Evolutionary conservation across 1,139 yeast species (phyloP).

Genomic region (Yamadazyma membranifaciens): DNA sequence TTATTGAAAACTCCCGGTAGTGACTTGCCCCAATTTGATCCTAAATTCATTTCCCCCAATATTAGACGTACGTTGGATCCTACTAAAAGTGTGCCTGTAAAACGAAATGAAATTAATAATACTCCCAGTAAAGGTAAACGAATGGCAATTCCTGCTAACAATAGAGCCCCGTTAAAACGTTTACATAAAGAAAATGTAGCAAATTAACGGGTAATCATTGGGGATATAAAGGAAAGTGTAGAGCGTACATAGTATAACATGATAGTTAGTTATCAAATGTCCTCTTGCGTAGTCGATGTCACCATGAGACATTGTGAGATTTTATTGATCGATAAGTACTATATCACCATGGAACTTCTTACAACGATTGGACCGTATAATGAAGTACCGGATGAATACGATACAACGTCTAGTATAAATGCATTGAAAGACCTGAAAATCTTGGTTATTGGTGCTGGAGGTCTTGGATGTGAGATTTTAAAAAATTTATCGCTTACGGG

Average conservation of each 20-base stretch:
- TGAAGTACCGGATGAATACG: slow-evolving; percentile 40
- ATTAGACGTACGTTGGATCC: slow-evolving; percentile 58
- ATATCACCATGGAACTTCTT: slow-evolving; percentile 25
- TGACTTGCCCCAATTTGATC: slow-evolving; percentile 43
- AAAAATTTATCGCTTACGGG: slow-evolving; percentile 82
- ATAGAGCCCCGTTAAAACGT: slow-evolving; percentile 19
- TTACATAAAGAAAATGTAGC: slow-evolving; percentile 6
- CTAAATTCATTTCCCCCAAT: slow-evolving; percentile 50
- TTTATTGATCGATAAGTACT: no score
- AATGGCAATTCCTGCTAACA: slow-evolving; percentile 36
- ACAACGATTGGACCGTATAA: slow-evolving; percentile 39
- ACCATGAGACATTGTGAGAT: no score
- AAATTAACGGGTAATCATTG: background rate
- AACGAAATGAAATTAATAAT: slow-evolving; percentile 30
- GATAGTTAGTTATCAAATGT: background rate
- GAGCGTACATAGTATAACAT: background rate
- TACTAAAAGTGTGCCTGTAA: slow-evolving; percentile 56
- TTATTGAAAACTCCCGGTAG: slow-evolving; percentile 45
- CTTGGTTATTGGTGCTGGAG: slow-evolving; percentile 87
- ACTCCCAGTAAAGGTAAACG: slow-evolving; percentile 24
- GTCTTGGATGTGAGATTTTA: slow-evolving; percentile 90
- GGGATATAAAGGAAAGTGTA: background rate
- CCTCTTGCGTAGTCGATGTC: background rate
- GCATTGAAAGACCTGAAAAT: slow-evolving; percentile 34
- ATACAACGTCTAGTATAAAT: slow-evolving; percentile 20